phyloP scores from a whole-genome alignment of 2,329 filamentous ascomycete genomes.

The Colletotrichum tofieldiae region DNA sequence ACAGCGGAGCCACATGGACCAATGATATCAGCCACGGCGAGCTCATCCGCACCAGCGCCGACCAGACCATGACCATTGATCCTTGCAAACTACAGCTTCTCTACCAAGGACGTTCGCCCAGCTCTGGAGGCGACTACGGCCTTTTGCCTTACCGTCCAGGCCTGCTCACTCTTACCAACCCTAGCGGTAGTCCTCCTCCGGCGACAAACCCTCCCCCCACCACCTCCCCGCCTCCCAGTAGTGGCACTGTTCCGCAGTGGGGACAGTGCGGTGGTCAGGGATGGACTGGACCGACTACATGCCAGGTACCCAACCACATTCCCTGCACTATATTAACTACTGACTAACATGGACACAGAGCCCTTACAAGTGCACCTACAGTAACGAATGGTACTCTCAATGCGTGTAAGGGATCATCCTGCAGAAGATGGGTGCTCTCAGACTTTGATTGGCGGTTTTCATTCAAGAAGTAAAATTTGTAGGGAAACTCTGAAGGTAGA shows the following conservation, averaged over 20 bases:
- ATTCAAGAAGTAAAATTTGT: background rate
- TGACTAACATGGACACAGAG: background rate
- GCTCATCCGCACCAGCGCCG: conserved; percentile 67
- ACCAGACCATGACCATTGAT: conserved; percentile 76
- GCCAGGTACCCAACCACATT: background rate
- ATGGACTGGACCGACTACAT: background rate
- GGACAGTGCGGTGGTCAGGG: background rate
- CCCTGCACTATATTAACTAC: no score
- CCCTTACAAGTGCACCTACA: background rate
- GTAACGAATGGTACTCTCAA: background rate
- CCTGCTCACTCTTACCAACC: conserved; percentile 1
- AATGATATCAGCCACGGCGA: conserved; percentile 79
- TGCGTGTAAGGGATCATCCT: background rate
- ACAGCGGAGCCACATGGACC: conserved; percentile 76
- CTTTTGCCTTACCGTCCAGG: conserved; percentile 2
- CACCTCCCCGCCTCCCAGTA: conserved; percentile 2
- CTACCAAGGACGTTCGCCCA: conserved; percentile 71
- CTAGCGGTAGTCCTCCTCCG: background rate
- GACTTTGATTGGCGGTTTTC: background rate
- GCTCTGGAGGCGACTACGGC: conserved; percentile 13
- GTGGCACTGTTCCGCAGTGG: background rate
- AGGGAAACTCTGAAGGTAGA: background rate
- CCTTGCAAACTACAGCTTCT: conserved; percentile 76
- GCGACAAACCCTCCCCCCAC: no score
- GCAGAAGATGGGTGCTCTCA: background rate